phyloP scores from a whole-genome alignment of 2,329 filamentous ascomycete genomes.

The Aspergillus quadricinctus region DNA sequence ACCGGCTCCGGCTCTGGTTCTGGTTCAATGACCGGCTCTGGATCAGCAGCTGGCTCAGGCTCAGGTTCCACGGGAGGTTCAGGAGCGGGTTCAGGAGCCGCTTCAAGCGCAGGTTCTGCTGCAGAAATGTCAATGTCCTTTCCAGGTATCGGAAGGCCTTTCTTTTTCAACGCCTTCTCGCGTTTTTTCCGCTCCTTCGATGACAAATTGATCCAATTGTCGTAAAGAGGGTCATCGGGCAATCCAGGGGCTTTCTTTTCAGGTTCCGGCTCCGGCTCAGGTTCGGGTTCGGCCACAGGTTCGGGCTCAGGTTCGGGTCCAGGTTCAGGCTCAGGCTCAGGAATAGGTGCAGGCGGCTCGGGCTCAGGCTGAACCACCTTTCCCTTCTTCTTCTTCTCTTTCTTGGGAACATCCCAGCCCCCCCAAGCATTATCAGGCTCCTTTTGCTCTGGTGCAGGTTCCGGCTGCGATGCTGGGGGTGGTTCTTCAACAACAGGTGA shows the following conservation, averaged over 20 bases:
- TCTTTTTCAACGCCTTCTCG: conserved; percentile 26
- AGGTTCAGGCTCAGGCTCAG: conserved; percentile 13
- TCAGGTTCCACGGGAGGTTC: conserved; percentile 4
- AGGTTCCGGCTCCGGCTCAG: conserved; percentile 18
- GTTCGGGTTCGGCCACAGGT: conserved; percentile 32
- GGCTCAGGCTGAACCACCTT: conserved; percentile 19
- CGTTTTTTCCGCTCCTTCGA: conserved; percentile 46
- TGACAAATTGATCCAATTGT: conserved; percentile 30
- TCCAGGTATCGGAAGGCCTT: conserved; percentile 27
- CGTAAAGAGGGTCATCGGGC: conserved; percentile 35
- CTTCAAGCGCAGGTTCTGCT: conserved; percentile 19
- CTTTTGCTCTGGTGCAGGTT: conserved; percentile 18
- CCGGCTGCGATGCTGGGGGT: conserved; percentile 14
- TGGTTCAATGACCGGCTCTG: conserved; percentile 12
- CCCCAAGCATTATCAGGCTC: conserved; percentile 22
- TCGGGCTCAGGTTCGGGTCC: conserved; percentile 22
- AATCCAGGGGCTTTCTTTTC: conserved; percentile 23
- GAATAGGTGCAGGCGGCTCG: conserved; percentile 29
- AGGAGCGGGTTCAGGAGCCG: conserved; percentile 13
- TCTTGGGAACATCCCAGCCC: conserved; percentile 21
- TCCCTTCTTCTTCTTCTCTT: conserved; percentile 28
- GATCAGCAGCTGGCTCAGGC: conserved; percentile 15
- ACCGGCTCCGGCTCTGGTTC: conserved; percentile 22
- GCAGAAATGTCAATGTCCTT: conserved; percentile 24
- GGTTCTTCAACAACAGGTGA: conserved; percentile 11